Percentiles rank a stretch among this genome's conserved stretches.
These are phyloP conservation scores for Paracorniculantispora psalliotae DNA, from an alignment of 2,329 filamentous ascomycete genomes.

Conservation along the genomic window DNA sequence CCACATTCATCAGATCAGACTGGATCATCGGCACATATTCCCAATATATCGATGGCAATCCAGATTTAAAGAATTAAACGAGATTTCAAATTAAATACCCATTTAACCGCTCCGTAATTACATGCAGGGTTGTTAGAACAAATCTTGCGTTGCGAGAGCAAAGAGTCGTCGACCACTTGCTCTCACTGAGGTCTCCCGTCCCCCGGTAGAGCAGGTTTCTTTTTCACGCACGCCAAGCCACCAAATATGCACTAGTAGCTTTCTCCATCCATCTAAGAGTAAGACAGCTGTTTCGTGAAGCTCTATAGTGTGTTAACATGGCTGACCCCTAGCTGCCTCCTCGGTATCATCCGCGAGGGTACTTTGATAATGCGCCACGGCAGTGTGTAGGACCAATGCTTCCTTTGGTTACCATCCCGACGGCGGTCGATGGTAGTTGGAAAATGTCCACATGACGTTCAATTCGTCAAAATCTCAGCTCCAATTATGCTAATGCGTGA, in stretches of 20 bases:
- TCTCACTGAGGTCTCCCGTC: too few relatives aligned
- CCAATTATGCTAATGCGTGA: too few relatives aligned
- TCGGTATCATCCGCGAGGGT: background rate
- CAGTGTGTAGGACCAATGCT: background rate
- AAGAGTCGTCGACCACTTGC: too few relatives aligned
- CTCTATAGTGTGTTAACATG: background rate
- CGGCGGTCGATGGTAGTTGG: background rate
- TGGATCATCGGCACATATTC: constrained; percentile 5
- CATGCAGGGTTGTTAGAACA: too few relatives aligned
- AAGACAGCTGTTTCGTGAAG: constrained; percentile 4
- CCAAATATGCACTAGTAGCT: background rate
- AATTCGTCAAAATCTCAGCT: background rate
- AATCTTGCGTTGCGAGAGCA: too few relatives aligned
- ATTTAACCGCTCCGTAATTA: background rate
- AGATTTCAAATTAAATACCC: background rate
- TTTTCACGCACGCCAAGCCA: background rate
- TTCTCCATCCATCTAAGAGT: background rate
- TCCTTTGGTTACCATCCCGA: background rate
- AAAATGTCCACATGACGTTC: background rate
- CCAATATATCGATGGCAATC: background rate
- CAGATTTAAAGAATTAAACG: background rate
- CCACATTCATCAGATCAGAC: background rate
- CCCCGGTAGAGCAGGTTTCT: background rate
- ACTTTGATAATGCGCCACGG: background rate
- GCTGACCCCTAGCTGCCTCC: background rate